Evolutionary conservation across 1,139 yeast species (phyloP), one percentile per base, ranked within the genome.

Genomic region (Suhomyces choctaworum): DNA sequence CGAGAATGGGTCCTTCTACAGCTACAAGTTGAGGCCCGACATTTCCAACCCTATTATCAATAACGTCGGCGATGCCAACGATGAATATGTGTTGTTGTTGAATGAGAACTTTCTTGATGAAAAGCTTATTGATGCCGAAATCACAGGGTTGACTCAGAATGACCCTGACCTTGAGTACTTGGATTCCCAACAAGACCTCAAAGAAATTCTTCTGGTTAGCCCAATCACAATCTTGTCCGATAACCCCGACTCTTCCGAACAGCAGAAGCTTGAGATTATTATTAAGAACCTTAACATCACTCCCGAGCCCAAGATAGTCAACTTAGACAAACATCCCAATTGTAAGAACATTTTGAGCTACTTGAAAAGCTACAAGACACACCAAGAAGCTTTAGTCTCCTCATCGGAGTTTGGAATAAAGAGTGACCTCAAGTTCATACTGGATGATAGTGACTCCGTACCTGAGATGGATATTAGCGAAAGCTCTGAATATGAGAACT

Each of bases 291-390:
- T 62, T 12, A 48, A 48, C 36, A 58, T 64, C 19, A 54, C 50
- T n/a, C 70, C 70, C 1, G 66, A 63, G 39, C 60, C 67, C 12
- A 54, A 55, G 34, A 44, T 53, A 4, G 60, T 63, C 4, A 51
- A 60, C 34, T 50, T 64, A 32, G 49, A 46, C 12, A 62, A 56
- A 36, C 70, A 64, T 40, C 70, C 70, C 12, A 56, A 61, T 36
- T 53, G 53, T 36, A 31, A 45, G 3, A 48, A 50, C 16, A 55
- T 64, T 16, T 40, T 56, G 27, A 42, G 44, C 3, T 63, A 63
- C 40, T 51, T 64, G 33, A 48, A 52, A 35, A 56, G 48, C 11
- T 58, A 49, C 33, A 43, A 44, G 22, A 33, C 30, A 3, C 44
- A 44, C 20, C 42, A 40, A 13, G 38, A 34, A 20, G 23, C 27